These are phyloP conservation scores for Fusarium setosum DNA, from an alignment of 2,329 filamentous ascomycete species.

Conservation along the genomic window DNA sequence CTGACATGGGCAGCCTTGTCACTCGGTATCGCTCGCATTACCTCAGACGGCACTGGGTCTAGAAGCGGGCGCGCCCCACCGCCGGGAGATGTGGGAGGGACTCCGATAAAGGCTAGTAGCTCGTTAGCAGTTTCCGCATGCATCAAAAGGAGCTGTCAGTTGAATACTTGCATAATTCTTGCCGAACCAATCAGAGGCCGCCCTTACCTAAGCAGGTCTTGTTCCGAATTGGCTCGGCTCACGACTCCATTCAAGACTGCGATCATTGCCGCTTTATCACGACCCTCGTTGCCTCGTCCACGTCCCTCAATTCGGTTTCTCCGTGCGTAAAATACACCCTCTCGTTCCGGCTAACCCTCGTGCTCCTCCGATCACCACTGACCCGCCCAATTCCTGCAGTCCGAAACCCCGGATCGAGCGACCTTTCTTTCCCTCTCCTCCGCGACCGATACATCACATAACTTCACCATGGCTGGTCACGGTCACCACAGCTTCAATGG, in stretches of 20 bases:
- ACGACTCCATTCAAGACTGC: conserved; percentile 30
- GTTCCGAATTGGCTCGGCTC: conserved; percentile 34
- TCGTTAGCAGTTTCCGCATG: not conserved
- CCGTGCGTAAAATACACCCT: conserved; percentile 29
- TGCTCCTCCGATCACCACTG: not conserved
- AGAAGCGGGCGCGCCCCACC: conserved; percentile 24
- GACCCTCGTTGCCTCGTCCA: conserved; percentile 25
- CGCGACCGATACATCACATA: conserved; percentile 4
- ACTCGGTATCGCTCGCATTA: conserved; percentile 7
- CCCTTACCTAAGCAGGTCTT: conserved; percentile 40
- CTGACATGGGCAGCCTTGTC: conserved; percentile 13
- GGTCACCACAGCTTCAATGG: conserved; percentile 45
- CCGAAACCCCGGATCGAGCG: conserved; percentile 20
- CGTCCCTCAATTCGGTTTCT: conserved; percentile 34
- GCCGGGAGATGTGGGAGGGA: conserved; percentile 10
- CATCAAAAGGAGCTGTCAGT: not conserved
- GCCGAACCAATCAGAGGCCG: conserved; percentile 24
- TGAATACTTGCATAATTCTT: not conserved
- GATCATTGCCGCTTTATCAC: conserved; percentile 27
- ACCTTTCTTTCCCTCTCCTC: not conserved
- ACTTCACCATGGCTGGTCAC: conserved; percentile 40
- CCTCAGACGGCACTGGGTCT: conserved; percentile 9
- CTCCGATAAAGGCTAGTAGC: not conserved
- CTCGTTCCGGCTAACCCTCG: rapidly evolving
- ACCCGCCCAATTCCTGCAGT: conserved; percentile 8